Evolutionary conservation across 495 filamentous ascomycete genomes (phyloP).

Genomic region (Neurospora hispaniola): DNA sequence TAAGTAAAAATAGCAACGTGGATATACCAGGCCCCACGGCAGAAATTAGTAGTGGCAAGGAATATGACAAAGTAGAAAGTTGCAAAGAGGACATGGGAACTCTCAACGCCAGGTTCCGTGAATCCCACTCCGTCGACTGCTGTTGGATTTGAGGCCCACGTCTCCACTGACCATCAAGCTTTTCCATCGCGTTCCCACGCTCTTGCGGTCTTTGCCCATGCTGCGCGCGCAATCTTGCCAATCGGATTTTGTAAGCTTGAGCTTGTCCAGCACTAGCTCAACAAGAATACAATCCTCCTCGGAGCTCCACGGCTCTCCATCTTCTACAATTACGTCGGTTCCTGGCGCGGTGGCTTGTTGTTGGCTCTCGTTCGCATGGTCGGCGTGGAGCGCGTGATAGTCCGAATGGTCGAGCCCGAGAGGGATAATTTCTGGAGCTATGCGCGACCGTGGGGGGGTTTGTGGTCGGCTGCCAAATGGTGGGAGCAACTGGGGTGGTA

Average conservation of each 20-base stretch:
- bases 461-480: slow-evolving; percentile 30
- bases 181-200: slow-evolving; percentile 61
- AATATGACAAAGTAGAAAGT: neutral
- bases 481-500: slow-evolving; percentile 12
- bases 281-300: slow-evolving; percentile 64
- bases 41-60: neutral
- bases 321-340: slow-evolving; percentile 32
- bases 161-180: slow-evolving; percentile 52
- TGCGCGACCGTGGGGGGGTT: slow-evolving; percentile 58
- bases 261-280: slow-evolving; percentile 63
- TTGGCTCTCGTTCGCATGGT: slow-evolving; percentile 15
- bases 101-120: slow-evolving; percentile 34
- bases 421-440: slow-evolving; percentile 56
- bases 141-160: slow-evolving; percentile 41
- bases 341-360: slow-evolving; percentile 15
- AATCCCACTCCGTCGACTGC: slow-evolving; percentile 31
- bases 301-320: slow-evolving; percentile 47
- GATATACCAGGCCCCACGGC: neutral
- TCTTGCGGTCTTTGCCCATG: slow-evolving; percentile 55
- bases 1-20: neutral
- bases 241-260: slow-evolving; percentile 59
- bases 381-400: slow-evolving; percentile 46
- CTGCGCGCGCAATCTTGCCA: slow-evolving; percentile 71
- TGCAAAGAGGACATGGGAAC: neutral
- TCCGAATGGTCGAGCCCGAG: slow-evolving; percentile 54